Percentiles rank a stretch among this genome's conserved stretches.
Evolutionary conservation across 1,139 yeast genomes (phyloP).

Genomic region (Scheffersomyces quercinus): DNA sequence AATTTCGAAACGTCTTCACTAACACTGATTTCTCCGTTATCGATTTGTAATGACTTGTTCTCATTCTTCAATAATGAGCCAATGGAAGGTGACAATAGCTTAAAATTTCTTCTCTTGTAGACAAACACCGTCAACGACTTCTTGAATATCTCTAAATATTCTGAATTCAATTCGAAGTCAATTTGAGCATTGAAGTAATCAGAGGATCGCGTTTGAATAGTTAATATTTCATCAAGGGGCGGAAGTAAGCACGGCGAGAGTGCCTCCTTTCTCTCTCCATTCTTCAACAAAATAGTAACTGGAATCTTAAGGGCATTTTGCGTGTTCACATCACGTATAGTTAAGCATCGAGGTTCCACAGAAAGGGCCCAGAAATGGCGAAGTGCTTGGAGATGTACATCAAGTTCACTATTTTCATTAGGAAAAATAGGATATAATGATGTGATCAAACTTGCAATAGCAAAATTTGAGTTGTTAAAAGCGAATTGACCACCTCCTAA

Average conservation of each 20-base stretch:
- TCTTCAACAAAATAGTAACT: slow-evolving; percentile 44
- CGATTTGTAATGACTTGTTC: slow-evolving; percentile 29
- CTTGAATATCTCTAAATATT: slow-evolving; percentile 44
- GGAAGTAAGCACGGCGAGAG: slow-evolving; percentile 74
- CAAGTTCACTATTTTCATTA: slow-evolving; percentile 40
- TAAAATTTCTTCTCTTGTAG: slow-evolving; percentile 46
- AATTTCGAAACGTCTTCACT: slow-evolving; percentile 26
- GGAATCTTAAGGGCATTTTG: slow-evolving; percentile 54
- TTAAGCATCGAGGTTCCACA: slow-evolving; percentile 76
- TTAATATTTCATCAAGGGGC: slow-evolving; percentile 47
- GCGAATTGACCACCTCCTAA: slow-evolving; percentile 94
- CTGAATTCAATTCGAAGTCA: slow-evolving; percentile 40
- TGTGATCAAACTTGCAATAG: slow-evolving; percentile 71
- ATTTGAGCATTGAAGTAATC: slow-evolving; percentile 47
- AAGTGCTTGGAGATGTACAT: slow-evolving; percentile 78
- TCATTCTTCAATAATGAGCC: slow-evolving; percentile 38
- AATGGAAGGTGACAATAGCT: slow-evolving; percentile 37
- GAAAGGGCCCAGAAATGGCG: slow-evolving; percentile 92
- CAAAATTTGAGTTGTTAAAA: slow-evolving; percentile 61
- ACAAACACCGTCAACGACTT: slow-evolving; percentile 51
- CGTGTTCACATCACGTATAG: slow-evolving; percentile 68
- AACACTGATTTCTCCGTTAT: slow-evolving; percentile 28
- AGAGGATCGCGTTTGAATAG: slow-evolving; percentile 40
- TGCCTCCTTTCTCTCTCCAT: slow-evolving; percentile 30
- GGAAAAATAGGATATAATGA: slow-evolving; percentile 79